Evolutionary conservation across 768 basidiomycete species (phyloP), one percentile per base, ranked within the genome.

Genomic region (Lentinula edodes): DNA sequence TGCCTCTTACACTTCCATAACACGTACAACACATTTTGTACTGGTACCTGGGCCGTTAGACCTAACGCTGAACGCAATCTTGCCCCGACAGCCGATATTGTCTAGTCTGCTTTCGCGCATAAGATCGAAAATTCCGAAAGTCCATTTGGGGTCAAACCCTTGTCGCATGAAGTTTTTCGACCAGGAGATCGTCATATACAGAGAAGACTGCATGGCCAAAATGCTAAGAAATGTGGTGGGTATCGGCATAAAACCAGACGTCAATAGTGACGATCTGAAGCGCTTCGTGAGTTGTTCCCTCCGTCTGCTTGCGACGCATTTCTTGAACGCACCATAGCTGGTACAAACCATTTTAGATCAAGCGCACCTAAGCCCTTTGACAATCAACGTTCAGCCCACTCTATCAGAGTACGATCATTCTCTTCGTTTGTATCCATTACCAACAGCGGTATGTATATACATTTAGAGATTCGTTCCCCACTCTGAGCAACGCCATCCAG

Each of bases 261-360:
- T 87, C 23, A 78, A 82, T 52, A 89, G 87, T 63, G 89, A 89
- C 46, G 89, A 93, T 68, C 75, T 97, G 70, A 94, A 93, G 73
- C 83, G 90, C 78, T 95, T 89, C 75, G 95, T 96, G 70, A 68
- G 92, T 5, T 23, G 20, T 48, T 66, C 18, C 28, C 28, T 28
- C 28, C 10, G 5, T 57, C 10, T 57, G 10, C 39, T 53, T n/a
- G 41, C 20, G 46, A 41, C 64, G 39, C 34, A 43, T 35, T 50
- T 20, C 34, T 28, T 52, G 36, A 28, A 48, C 62, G 63, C 39
- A 56, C n/a, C 6, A 8, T 65, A 98, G 95, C 83, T 97, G 59
- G 95, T 97, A n/a, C 95, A 97, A 75, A 90, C 95, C 0, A 87
- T 99, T 42, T 76, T 98, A 39, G 97, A 99, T 70, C 97, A 99